Evolutionary conservation across 331 rosid genomes (phyloP).

Genomic region (Cydonia oblonga): DNA sequence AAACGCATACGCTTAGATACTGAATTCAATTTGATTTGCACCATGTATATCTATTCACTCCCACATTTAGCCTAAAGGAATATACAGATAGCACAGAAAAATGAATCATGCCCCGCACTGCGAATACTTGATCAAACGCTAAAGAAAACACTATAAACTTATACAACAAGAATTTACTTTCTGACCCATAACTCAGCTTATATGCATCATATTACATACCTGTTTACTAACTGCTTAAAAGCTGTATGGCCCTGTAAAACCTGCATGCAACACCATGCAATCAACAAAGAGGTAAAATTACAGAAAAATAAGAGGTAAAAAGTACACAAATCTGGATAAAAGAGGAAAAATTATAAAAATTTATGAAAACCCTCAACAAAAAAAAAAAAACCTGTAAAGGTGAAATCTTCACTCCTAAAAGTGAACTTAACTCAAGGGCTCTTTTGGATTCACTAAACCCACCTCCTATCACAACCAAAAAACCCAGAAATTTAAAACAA

Average conservation of each 20-base stretch:
- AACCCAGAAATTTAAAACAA: not conserved
- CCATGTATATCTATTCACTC: not conserved
- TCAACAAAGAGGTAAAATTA: not conserved
- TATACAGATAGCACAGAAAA: not conserved
- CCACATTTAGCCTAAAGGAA: no score
- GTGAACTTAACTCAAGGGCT: constrained; percentile 59
- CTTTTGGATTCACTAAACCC: constrained; percentile 81
- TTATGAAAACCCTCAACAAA: not conserved
- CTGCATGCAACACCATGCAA: constrained; percentile 25
- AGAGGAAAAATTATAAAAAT: not conserved
- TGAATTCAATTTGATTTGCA: not conserved
- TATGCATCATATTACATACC: constrained; percentile 31
- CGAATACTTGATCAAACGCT: not conserved
- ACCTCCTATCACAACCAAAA: constrained; percentile 43
- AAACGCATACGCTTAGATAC: not conserved
- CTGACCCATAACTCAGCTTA: not conserved
- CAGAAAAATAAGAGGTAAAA: not conserved
- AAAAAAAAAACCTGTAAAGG: constrained; percentile 62
- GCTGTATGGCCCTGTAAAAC: constrained; percentile 90
- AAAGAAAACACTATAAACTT: not conserved
- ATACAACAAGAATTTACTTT: not conserved
- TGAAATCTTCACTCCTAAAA: constrained; percentile 53
- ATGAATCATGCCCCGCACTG: not conserved
- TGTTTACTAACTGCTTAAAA: constrained; percentile 58
- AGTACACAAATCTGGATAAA: not conserved